Conservation (phyloP, 495 filamentous ascomycete species). For the Sporormia fimetaria region DNA sequence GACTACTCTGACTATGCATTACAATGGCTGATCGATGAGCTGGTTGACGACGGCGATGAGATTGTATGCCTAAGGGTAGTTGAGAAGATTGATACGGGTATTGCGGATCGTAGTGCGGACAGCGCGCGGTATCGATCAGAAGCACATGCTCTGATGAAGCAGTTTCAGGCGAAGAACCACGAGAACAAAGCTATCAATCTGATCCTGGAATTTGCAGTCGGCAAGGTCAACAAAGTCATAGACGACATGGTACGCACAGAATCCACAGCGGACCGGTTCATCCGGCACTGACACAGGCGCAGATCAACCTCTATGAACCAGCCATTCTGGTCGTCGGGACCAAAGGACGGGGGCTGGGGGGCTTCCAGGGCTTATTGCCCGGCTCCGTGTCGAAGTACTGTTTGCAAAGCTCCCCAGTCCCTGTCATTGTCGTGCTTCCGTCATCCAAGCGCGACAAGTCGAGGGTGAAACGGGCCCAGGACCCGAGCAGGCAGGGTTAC, state of each 20-base stretch:
- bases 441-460: slow-evolving; percentile 84
- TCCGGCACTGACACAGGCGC: slow-evolving; percentile 1
- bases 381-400: slow-evolving; percentile 96
- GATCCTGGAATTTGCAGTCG: slow-evolving; percentile 79
- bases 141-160: slow-evolving; percentile 63
- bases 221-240: slow-evolving; percentile 85
- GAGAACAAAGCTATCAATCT: slow-evolving; percentile 77
- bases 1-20: slow-evolving; percentile 92
- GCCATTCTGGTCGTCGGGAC: slow-evolving; percentile 94
- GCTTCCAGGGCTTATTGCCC: slow-evolving; percentile 79
- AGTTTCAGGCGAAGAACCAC: slow-evolving; percentile 52
- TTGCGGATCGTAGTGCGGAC: slow-evolving; percentile 55
- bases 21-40: slow-evolving; percentile 85
- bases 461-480: slow-evolving; percentile 73
- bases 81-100: slow-evolving; percentile 69
- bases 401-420: slow-evolving; percentile 87
- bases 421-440: slow-evolving; percentile 92
- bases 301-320: slow-evolving; percentile 93
- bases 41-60: slow-evolving; percentile 95
- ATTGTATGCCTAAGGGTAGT: slow-evolving; percentile 87
- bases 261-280: neutral
- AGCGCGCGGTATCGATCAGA: slow-evolving; percentile 68
- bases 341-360: slow-evolving; percentile 71
- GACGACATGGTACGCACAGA: slow-evolving; percentile 68
- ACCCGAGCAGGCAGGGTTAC: slow-evolving; percentile 71